These are phyloP conservation scores for Trichoderma guizhouense DNA, from an alignment of 2,329 filamentous ascomycete genomes.

Conservation along the genomic window DNA sequence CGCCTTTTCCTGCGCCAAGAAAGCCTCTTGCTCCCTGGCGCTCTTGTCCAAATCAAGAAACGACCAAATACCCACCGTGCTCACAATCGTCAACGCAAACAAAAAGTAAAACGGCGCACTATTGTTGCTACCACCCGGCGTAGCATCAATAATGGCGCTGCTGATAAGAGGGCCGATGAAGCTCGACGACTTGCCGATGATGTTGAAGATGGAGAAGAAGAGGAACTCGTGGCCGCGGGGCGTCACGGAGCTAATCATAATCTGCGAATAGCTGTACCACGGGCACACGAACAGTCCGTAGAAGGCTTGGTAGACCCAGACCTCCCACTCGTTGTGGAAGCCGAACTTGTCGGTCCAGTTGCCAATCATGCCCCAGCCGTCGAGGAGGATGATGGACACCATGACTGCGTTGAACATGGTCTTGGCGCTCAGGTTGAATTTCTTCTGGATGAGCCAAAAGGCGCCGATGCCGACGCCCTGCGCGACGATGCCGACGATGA, in stretches of 20 bases:
- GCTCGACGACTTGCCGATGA: conserved; percentile 64
- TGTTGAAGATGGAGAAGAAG: conserved; percentile 67
- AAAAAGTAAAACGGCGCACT: conserved; percentile 65
- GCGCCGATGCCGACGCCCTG: conserved; percentile 60
- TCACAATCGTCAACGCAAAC: conserved; percentile 55
- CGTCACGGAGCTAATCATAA: conserved; percentile 68
- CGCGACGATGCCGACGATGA: conserved; percentile 62
- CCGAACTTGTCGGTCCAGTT: conserved; percentile 45
- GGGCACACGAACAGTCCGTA: conserved; percentile 66
- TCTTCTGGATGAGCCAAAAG: conserved; percentile 61
- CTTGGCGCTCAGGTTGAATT: conserved; percentile 59
- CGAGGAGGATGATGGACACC: conserved; percentile 58
- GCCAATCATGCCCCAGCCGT: conserved; percentile 46
- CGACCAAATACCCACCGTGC: conserved; percentile 49
- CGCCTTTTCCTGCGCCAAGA: conserved; percentile 40
- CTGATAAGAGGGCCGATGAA: conserved; percentile 69
- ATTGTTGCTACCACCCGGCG: conserved; percentile 49
- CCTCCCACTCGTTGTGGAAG: conserved; percentile 45
- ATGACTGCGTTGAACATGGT: conserved; percentile 66
- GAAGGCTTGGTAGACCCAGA: conserved; percentile 49
- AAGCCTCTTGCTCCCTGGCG: conserved; percentile 54
- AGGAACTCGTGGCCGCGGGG: conserved; percentile 66
- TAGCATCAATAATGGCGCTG: conserved; percentile 64
- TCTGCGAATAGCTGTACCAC: conserved; percentile 69
- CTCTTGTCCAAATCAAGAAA: conserved; percentile 62